Conservation (phyloP, 2,329 filamentous ascomycete genomes). For the Sclerotinia nivalis region DNA sequence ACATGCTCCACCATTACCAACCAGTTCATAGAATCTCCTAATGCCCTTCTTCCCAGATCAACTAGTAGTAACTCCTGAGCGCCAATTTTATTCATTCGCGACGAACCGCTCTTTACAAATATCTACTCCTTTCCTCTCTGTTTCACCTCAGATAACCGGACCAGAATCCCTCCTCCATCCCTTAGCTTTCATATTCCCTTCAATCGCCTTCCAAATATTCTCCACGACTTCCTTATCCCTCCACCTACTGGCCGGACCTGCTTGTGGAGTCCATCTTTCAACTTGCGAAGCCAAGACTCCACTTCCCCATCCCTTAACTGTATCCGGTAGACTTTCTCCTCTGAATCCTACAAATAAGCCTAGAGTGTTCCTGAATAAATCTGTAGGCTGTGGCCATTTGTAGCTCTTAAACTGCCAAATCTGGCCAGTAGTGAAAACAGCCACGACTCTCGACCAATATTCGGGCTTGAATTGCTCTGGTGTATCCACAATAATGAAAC, state of each 20-base stretch:
- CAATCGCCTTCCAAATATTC: conserved; percentile 85
- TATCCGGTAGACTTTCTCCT: conserved; percentile 75
- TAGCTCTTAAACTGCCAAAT: conserved; percentile 99
- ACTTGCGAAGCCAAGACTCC: conserved; percentile 76
- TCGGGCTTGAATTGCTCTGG: conserved; percentile 96
- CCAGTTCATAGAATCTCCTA: not conserved
- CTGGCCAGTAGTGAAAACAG: conserved; percentile 96
- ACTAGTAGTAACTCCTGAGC: conserved; percentile 19
- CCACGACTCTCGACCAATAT: conserved; percentile 94
- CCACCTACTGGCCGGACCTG: conserved; percentile 57
- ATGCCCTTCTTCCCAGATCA: conserved; percentile 6
- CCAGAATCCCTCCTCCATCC: conserved; percentile 78
- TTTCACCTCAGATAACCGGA: conserved; percentile 42
- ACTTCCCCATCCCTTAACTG: conserved; percentile 81
- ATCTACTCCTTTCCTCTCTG: not conserved
- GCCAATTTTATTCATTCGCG: conserved; percentile 16
- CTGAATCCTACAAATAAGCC: conserved; percentile 92
- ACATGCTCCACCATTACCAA: conserved; percentile 12
- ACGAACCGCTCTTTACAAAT: conserved; percentile 7
- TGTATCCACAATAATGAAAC: conserved; percentile 93
- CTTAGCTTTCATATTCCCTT: conserved; percentile 80
- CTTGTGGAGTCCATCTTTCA: conserved; percentile 74
- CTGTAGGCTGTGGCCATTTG: conserved; percentile 87
- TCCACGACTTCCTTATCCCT: conserved; percentile 92
- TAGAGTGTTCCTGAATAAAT: conserved; percentile 84